A percentile compares a stretch with the other conserved stretches of the same genome.
Evolutionary conservation across 208 protist species (phyloP).

Genomic region (Leishmania braziliensis): DNA sequence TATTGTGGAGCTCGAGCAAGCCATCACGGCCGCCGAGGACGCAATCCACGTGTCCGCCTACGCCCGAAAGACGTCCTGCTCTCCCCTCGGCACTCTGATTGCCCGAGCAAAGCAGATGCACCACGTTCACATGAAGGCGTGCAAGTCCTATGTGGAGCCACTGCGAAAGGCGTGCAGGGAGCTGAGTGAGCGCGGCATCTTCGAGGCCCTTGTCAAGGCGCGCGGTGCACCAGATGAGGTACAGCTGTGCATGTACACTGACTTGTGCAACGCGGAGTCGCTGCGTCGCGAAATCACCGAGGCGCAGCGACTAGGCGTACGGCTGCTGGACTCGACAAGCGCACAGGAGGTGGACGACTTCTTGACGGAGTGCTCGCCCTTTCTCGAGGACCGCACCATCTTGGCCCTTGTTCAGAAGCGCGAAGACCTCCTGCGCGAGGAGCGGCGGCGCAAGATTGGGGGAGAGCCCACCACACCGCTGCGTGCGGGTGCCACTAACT

Average conservation of each 20-base stretch:
- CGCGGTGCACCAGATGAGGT: constrained; percentile 45
- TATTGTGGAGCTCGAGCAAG: constrained; percentile 64
- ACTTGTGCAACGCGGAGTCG: constrained; percentile 64
- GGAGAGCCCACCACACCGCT: constrained; percentile 14
- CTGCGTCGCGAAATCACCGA: constrained; percentile 49
- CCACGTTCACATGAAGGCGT: constrained; percentile 51
- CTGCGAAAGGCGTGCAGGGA: constrained; percentile 61
- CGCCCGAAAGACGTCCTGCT: constrained; percentile 26
- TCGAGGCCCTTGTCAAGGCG: constrained; percentile 45
- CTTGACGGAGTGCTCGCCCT: constrained; percentile 43
- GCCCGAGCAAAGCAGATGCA: constrained; percentile 44
- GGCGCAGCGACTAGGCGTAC: constrained; percentile 37
- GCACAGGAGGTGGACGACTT: constrained; percentile 57
- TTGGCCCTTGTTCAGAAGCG: constrained; percentile 58
- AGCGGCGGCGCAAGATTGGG: neutral
- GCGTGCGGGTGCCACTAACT: neutral
- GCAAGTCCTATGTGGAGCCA: constrained; percentile 54
- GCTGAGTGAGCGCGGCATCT: constrained; percentile 52
- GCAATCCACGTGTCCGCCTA: constrained; percentile 19
- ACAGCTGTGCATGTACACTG: constrained; percentile 70
- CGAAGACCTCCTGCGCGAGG: constrained; percentile 42
- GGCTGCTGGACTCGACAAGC: constrained; percentile 42
- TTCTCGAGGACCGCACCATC: constrained; percentile 61
- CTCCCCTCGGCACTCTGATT: constrained; percentile 21
- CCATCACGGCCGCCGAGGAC: constrained; percentile 46